Evolutionary conservation across 2,329 filamentous ascomycete genomes (phyloP), one percentile per base, ranked within the genome.

Genomic region (Grosmannia penicillata): DNA sequence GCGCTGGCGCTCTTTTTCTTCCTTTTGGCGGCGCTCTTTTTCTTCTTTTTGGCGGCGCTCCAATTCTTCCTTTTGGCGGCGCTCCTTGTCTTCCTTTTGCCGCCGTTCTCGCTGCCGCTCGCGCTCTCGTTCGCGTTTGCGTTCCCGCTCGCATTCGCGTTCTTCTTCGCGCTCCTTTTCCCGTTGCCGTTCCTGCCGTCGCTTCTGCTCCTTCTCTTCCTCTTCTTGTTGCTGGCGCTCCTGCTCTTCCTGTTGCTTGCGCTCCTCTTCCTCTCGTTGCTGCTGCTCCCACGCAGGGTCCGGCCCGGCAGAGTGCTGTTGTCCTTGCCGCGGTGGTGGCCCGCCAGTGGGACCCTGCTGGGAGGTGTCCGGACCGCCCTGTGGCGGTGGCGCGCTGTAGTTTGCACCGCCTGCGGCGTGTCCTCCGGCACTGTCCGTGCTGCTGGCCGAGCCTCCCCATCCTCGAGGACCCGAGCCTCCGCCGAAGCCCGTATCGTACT

Each of bases 171-270:
- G 10, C 9, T 27, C 33, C 17, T 27, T 27, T n/a, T 36, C 34
- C 18, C 57, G 52, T 36, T 48, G 45, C 4, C 21, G 8, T 27
- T 21, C 3, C 10, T 36, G n/a, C 34, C 48, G 46, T 6, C 41
- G 25, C 34, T 45, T 47, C 38, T 53, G 47, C 13, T 42, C 44
- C n/a, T 53, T 43, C 38, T 55, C 54, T 31, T 44, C 51, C 5
- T n/a, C 33, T 54, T 55, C 25, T 52, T 48, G 21, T 8, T 37
- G n/a, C 15, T 31, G 36, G 15, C 25, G 27, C 22, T 32, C n/a
- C 15, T 72, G 71, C 45, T 78, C 72, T 45, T 77, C 74, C 46
- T 78, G 75, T 38, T 66, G 65, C 24, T 38, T 9, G 3, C 14
- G 23, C 30, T 38, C 17, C 18, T 70, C 32, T 69, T 50, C 82